Conservation (phyloP, 345 rosid species). For the Zanthoxylum bungeanum region DNA sequence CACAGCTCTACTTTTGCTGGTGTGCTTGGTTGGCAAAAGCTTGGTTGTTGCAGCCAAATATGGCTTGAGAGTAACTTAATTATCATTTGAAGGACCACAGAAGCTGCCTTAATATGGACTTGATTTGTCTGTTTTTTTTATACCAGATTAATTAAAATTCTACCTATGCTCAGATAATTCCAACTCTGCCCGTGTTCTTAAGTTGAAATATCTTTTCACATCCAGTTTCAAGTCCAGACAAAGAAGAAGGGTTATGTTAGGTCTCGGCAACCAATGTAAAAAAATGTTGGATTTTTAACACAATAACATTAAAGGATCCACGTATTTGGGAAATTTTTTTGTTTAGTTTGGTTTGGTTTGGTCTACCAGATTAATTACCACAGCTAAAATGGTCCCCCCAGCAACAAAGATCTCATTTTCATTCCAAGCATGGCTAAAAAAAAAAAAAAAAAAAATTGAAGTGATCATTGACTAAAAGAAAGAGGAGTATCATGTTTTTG, state of each 20-base stretch:
- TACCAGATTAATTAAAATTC: no score
- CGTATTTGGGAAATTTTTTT: no score
- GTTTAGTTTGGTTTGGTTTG: no score
- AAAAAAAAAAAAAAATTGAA: neutral
- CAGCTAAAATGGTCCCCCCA: conserved; percentile 2
- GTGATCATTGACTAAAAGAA: neutral
- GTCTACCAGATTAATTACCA: neutral
- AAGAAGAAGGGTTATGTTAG: no score
- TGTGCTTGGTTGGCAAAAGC: neutral
- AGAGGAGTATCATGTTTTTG: no score
- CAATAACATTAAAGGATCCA: no score
- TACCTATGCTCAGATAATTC: no score
- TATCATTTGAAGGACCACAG: conserved; percentile 3
- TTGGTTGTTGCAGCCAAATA: neutral
- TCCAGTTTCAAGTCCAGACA: no score
- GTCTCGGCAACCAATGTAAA: no score
- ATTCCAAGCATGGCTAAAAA: neutral
- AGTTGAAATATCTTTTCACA: no score
- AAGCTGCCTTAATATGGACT: neutral
- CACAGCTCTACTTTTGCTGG: neutral
- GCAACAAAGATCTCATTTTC: neutral
- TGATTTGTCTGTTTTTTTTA: neutral
- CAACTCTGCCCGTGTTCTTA: no score
- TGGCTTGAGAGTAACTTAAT: neutral
- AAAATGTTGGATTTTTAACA: no score